These are phyloP conservation scores for Phoma sp. DNA, from an alignment of 2,329 filamentous ascomycete genomes.

Conservation along the genomic window DNA sequence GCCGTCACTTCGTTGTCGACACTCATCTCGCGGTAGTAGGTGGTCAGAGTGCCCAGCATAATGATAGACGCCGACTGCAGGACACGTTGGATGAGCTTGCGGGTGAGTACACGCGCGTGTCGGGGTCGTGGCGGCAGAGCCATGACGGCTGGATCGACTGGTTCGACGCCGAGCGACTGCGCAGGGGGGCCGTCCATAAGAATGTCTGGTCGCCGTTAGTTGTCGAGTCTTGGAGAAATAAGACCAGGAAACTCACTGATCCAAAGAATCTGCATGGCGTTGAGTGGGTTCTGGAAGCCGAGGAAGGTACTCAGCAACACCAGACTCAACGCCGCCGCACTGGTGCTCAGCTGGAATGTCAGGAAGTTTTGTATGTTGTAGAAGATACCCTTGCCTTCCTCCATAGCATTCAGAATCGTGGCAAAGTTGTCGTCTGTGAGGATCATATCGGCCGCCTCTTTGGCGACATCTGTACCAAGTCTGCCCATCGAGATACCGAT, in stretches of 20 bases:
- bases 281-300: conserved; percentile 93
- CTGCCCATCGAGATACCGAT: conserved; percentile 98
- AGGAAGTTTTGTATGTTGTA: conserved; percentile 99
- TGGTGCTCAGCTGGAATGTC: conserved; percentile 97
- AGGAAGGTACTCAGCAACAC: conserved; percentile 92
- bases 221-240: background rate
- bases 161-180: conserved; percentile 94
- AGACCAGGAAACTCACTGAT: conserved; percentile 74
- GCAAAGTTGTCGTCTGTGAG: conserved; percentile 88
- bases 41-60: conserved; percentile 87
- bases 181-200: conserved; percentile 99
- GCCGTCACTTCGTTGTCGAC: conserved; percentile 82
- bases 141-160: conserved; percentile 94
- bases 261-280: conserved; percentile 99
- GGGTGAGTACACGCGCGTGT: conserved; percentile 89
- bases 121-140: conserved; percentile 84
- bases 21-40: conserved; percentile 92
- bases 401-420: conserved; percentile 91
- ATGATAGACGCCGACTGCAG: conserved; percentile 87
- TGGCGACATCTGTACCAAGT: conserved; percentile 94
- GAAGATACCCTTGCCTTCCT: conserved; percentile 99
- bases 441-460: conserved; percentile 95
- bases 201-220: conserved; percentile 69
- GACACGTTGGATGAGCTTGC: conserved; percentile 79
- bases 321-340: conserved; percentile 87